Conservation (phyloP, 1,284 basidiomycete species). For the Meira miltonrushii region DNA sequence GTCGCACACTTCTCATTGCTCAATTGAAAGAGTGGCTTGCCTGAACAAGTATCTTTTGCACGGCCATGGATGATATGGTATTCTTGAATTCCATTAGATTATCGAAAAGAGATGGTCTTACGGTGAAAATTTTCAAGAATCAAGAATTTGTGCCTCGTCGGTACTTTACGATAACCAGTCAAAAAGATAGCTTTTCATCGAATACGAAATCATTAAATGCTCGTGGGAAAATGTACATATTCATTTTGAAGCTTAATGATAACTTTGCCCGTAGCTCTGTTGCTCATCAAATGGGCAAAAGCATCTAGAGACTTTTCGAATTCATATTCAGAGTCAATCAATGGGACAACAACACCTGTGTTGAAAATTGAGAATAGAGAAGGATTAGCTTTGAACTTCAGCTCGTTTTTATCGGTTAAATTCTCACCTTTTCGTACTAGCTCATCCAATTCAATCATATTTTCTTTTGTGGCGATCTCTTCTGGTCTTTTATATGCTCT, state of each 20-base stretch:
- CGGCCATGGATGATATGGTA: not conserved
- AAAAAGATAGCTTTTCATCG: too few species aligned
- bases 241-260: too few species aligned
- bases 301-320: not conserved
- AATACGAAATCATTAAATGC: too few species aligned
- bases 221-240: too few species aligned
- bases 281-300: not conserved
- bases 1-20: too few species aligned
- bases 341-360: not conserved
- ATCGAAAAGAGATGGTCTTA: not conserved
- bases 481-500: not conserved
- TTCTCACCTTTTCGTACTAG: not conserved
- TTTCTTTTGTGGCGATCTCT: not conserved
- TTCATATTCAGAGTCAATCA: not conserved
- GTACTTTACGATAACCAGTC: too few species aligned
- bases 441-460: not conserved
- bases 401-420: too few species aligned
- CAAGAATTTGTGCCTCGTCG: not conserved
- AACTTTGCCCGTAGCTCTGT: not conserved
- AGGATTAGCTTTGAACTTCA: too few species aligned
- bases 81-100: too few species aligned
- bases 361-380: not conserved
- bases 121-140: not conserved
- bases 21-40: not conserved
- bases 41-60: not conserved